phyloP scores from a whole-genome alignment of 192 early-diverging fungal genomes.

The Backusella mclennaniae region DNA sequence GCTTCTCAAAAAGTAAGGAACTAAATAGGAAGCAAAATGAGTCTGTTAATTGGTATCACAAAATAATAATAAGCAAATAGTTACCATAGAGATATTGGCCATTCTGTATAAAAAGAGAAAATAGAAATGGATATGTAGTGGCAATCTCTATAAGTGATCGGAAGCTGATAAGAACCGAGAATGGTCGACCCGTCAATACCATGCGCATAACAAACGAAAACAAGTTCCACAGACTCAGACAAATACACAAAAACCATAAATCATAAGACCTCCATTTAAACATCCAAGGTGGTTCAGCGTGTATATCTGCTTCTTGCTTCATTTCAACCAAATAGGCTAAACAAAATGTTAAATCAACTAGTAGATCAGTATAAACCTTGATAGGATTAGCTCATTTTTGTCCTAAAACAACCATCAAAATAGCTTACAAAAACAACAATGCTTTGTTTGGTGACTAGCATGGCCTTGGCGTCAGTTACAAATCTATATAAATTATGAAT shows the following conservation, averaged over 20 bases:
- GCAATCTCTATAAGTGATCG: slow-evolving; percentile 43
- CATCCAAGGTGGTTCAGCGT: slow-evolving; percentile 43
- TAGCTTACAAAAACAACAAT: slow-evolving; percentile 30
- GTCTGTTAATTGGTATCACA: slow-evolving; percentile 7
- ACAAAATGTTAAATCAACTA: slow-evolving; percentile 54
- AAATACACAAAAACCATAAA: slow-evolving; percentile 33
- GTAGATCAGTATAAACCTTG: slow-evolving; percentile 52
- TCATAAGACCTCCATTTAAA: slow-evolving; percentile 42
- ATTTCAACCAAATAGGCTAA: slow-evolving; percentile 56
- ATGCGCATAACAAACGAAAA: slow-evolving; percentile 23
- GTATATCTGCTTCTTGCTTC: slow-evolving; percentile 29
- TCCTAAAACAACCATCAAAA: background rate
- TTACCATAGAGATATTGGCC: slow-evolving; percentile 45
- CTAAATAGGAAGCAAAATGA: background rate
- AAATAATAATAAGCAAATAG: slow-evolving; percentile 30
- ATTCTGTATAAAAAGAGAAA: slow-evolving; percentile 36
- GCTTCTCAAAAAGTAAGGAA: slow-evolving; percentile 62
- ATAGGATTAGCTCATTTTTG: background rate
- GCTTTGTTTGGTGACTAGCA: slow-evolving; percentile 11
- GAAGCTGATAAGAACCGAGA: slow-evolving; percentile 39
- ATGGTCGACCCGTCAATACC: slow-evolving; percentile 14
- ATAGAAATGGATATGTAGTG: slow-evolving; percentile 53
- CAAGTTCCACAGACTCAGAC: slow-evolving; percentile 24
- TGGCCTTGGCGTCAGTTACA: background rate
- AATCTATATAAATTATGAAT: background rate